Conservation (phyloP, 306 rosid species). For the Quercus ilex region DNA sequence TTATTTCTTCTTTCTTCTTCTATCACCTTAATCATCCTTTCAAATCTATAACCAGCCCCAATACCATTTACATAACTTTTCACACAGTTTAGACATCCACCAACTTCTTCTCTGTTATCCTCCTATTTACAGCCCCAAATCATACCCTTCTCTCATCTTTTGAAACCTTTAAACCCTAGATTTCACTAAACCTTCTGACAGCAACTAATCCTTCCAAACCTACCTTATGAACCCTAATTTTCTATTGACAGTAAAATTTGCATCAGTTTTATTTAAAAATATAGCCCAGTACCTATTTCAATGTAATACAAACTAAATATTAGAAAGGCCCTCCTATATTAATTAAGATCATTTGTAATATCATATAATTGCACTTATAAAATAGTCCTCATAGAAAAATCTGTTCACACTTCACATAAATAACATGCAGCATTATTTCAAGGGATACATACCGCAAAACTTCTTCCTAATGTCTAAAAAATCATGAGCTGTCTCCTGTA, state of each 20-base stretch:
- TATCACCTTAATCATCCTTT: background rate
- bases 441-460: conserved; percentile 50
- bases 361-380: background rate
- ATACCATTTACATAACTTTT: background rate
- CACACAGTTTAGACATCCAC: background rate
- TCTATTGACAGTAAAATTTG: background rate
- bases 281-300: background rate
- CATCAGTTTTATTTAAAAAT: background rate
- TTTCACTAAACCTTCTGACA: background rate
- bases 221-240: background rate
- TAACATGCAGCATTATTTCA: background rate
- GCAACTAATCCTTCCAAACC: background rate
- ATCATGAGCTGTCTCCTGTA: conserved; percentile 67
- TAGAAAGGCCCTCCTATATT: background rate
- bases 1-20: background rate
- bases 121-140: background rate
- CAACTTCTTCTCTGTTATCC: background rate
- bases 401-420: background rate
- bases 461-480: conserved; percentile 65
- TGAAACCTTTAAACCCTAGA: background rate
- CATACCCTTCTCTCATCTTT: background rate
- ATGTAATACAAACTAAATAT: background rate
- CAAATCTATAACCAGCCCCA: background rate
- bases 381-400: background rate
- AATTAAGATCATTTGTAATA: background rate